phyloP scores from a whole-genome alignment of 2,329 filamentous ascomycete genomes.

The Aspergillus thermomutatus region DNA sequence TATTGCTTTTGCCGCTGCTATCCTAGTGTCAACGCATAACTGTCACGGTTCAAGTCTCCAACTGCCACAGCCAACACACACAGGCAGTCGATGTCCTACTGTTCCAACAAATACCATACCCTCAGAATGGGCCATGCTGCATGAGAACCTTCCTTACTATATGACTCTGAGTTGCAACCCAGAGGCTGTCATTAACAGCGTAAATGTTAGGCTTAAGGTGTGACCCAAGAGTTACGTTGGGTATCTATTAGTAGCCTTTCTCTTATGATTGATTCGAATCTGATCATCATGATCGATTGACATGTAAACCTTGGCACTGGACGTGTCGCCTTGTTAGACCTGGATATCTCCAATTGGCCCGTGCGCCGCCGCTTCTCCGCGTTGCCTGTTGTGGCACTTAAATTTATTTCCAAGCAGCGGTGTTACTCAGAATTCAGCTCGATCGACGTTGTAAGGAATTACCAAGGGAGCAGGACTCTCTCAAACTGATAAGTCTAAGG shows the following conservation, averaged over 20 bases:
- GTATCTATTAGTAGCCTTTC: background rate
- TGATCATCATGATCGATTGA: background rate
- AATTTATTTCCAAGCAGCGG: background rate
- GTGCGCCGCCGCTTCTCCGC: background rate
- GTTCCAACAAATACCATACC: background rate
- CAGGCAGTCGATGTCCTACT: background rate
- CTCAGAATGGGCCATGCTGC: slow-evolving; percentile 1
- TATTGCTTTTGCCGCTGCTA: slow-evolving; percentile 12
- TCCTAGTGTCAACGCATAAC: slow-evolving; percentile 11
- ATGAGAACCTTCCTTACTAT: slow-evolving; percentile 13
- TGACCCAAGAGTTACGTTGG: background rate
- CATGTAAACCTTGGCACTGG: background rate
- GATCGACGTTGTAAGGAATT: background rate
- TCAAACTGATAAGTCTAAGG: background rate
- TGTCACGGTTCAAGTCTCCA: slow-evolving; percentile 4
- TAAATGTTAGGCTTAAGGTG: background rate
- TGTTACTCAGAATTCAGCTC: background rate
- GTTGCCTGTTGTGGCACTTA: background rate
- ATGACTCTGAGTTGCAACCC: slow-evolving; percentile 15
- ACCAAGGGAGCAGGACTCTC: background rate
- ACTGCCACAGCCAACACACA: slow-evolving; percentile 7
- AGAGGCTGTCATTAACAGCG: background rate
- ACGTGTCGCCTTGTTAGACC: background rate
- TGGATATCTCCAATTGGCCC: background rate
- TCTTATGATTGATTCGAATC: background rate